These are phyloP conservation scores for Acacia acuminata DNA, from an alignment of 306 rosid species.

Conservation along the genomic window DNA sequence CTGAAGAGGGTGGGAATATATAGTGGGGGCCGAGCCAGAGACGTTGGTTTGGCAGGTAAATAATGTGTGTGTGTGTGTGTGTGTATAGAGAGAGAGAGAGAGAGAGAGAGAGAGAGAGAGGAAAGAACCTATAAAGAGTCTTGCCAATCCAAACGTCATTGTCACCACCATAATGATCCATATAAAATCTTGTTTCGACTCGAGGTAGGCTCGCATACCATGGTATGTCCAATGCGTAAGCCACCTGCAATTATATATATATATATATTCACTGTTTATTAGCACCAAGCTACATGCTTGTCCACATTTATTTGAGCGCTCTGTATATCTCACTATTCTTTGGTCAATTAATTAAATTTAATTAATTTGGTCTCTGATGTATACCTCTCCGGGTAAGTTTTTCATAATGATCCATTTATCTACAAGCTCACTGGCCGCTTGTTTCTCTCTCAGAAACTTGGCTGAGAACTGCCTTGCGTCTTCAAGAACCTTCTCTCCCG, in stretches of 20 bases:
- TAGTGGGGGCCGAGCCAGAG: not conserved
- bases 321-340: not conserved
- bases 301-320: not conserved
- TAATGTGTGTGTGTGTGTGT: too few species aligned
- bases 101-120: too few species aligned
- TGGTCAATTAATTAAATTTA: not conserved
- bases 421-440: constrained; percentile 55
- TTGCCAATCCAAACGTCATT: constrained; percentile 95
- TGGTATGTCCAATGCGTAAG: constrained; percentile 75
- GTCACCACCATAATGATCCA: constrained; percentile 82
- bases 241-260: constrained; percentile 48
- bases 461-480: constrained; percentile 59
- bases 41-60: not conserved
- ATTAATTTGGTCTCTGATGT: not conserved
- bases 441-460: constrained; percentile 60
- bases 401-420: constrained; percentile 93
- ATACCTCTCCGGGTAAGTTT: constrained; percentile 79
- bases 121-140: constrained; percentile 75
- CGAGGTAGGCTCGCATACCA: constrained; percentile 81
- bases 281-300: not conserved
- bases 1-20: not conserved
- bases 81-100: too few species aligned
- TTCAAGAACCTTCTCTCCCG: constrained; percentile 72
- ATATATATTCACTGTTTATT: not conserved
- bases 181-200: constrained; percentile 73